phyloP scores from a whole-genome alignment of 768 basidiomycete species.

The Scleroderma bovista region DNA sequence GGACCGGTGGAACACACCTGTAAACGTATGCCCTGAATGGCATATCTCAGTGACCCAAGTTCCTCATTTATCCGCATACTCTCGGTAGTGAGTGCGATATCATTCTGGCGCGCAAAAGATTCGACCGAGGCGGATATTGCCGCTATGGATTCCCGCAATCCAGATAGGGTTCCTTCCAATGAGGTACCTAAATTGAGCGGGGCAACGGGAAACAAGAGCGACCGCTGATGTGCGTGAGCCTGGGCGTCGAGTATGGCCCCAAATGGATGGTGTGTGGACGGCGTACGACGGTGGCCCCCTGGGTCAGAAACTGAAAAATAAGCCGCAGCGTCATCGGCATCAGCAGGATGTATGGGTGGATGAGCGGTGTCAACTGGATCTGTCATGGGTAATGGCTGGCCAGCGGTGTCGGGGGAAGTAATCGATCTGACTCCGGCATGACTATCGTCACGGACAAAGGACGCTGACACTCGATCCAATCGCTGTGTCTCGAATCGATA shows the following conservation, averaged over 20 bases:
- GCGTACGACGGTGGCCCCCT: conserved; percentile 10
- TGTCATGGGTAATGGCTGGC: conserved; percentile 9
- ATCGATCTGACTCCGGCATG: conserved; percentile 12
- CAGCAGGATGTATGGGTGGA: conserved; percentile 5
- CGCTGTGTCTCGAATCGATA: conserved; percentile 35
- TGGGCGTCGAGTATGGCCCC: conserved; percentile 16
- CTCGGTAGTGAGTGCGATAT: conserved; percentile 67
- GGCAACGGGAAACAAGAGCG: conserved; percentile 38
- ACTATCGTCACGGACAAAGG: conserved; percentile 5
- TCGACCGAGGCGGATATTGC: conserved; percentile 56
- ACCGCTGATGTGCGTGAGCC: conserved; percentile 18
- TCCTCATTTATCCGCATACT: conserved; percentile 69
- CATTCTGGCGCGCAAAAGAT: conserved; percentile 54
- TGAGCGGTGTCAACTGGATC: conserved; percentile 13
- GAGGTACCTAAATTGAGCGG: conserved; percentile 59
- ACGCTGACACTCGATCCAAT: conserved; percentile 7
- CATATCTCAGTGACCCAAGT: conserved; percentile 59
- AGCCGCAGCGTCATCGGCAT: conserved; percentile 20
- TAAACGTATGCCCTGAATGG: conserved; percentile 72
- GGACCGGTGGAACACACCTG: conserved; percentile 44
- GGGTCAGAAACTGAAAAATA: conserved; percentile 15
- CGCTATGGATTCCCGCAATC: conserved; percentile 56
- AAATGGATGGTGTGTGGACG: conserved; percentile 10
- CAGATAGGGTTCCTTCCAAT: conserved; percentile 54
- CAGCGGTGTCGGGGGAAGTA: conserved; percentile 8